Evolutionary conservation across 140 eudicot species (phyloP), one percentile per base, ranked within the genome.

Genomic region (Erigeron philadelphicus): DNA sequence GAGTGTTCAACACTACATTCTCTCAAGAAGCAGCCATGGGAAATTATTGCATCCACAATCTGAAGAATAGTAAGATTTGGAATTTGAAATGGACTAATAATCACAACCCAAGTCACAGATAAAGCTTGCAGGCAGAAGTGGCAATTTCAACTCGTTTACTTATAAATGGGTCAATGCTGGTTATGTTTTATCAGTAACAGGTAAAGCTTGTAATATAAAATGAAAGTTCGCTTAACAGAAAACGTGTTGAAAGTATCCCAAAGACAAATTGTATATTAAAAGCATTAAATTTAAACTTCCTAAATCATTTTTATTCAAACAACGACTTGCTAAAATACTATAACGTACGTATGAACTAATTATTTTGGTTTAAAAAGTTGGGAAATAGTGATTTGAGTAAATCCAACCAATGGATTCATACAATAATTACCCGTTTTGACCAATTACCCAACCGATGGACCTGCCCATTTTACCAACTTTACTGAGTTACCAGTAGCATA

Each of bases 11-110:
- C 78, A 44, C 87, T 89, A 70, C 98, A 89, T 41, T 85, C 96
- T 13, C 88, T 76, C 80, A 93, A 68, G 81, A 93, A 93, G 84
- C 99, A 93, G 25, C 99, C 99, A 53, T 93, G 99, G 13, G 99
- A 93, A 68, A 93, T 75, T 57, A 93, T 89, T 7, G 99, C 90
- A 77, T 93, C 88, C 11, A 81, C 78, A 66, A 93, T 93, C 99
- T 93, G 84, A 60, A 74, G 54, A 8, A 66, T 19, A 43, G 41
- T 54, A 62, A 46, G 21, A 13, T 31, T 68, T 12, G 46, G 48
- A 21, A 49, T 59, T 38, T 61, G 67, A 78, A 38, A 54, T 10
- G 52, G 3, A 16, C 19, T 31, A 54, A 52, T 11, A 6, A 31
- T 9, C n/a, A 3, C 10, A 8, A 50, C 60, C 5, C 9, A 35